Evolutionary conservation across 148 eudicot species (phyloP), one percentile per base, ranked within the genome.

Genomic region (Persicaria tinctoria): DNA sequence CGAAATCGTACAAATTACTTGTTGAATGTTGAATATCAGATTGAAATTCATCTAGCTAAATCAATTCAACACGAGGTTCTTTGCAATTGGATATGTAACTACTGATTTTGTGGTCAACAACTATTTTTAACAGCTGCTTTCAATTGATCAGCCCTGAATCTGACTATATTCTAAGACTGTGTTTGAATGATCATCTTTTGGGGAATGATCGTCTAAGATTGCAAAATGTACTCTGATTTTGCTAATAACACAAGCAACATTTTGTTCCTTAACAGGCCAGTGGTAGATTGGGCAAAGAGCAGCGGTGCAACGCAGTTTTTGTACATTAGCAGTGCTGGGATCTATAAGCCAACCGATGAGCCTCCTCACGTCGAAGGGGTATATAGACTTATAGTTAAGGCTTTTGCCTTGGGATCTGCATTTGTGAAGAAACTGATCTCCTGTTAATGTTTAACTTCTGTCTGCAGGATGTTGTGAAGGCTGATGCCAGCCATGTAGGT

Each of bases 301-400:
- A 53, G 83, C 0, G 92, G 96, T 47, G 97, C 75, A 48, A 77
- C 82, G 76, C 97, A 94, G 38, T 94, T 94, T 77, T 66, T 94
- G 76, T 94, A 75, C 72, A 91, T 94, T 38, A 94, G 98, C 82
- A 94, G 98, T 84, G 98, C 97, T 46, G 98, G 98, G 20, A 91
- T 94, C 72, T 94, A 94, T 73, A 94, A 94, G 84, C 74, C 88
- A 59, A 90, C 97, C 12, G 97, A 91, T 45, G 98, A 94, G 79
- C 98, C 89, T 68, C 98, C 98, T 75, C 98, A 94, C 76, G 88
- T 94, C 1, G 98, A 94, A 90, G 97, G 97, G 87, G 98, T 94
- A 90, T 32, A 90, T 32, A 32, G 41, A 32, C 41, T 32, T 32
- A 32, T 32, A 32, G 41, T 32, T 32, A 32, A 32, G 41, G 41